Evolutionary conservation across 495 filamentous ascomycete genomes (phyloP), one percentile per base, ranked within the genome.

Genomic region (Aspergillus affinis): DNA sequence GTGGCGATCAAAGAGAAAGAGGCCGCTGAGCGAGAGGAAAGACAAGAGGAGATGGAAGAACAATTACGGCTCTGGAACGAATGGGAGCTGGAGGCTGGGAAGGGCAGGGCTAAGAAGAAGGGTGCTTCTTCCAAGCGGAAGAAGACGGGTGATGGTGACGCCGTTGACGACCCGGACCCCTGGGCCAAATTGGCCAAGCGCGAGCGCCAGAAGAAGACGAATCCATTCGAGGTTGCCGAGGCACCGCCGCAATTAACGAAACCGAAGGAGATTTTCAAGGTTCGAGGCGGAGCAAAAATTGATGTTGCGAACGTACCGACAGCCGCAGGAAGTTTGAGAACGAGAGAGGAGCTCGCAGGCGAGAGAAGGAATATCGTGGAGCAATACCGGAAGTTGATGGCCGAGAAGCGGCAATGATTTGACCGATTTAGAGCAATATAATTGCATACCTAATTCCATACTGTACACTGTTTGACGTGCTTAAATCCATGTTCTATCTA

Each of bases 361-460:
- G 86, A 89, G 65, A 81, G 93, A 65, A 83, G 81, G 69, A 86
- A 82, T 50, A 86, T 97, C 17, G 88, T 98, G 51, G 91, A 92
- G 65, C 81, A 84, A 49, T 98, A 98, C 71, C 75, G 93, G 60
- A 80, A 80, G 66, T 80, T 92, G 81, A 94, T 96, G 90, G 84
- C 78, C 26, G 81, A 81, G 66, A 88, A 83, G 73, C 81, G 86
- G 51, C 69, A 71, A 60, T 67, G 48, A 55, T 46, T 46, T 46
- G 48, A 49, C 18, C 9, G 12, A 51, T 18, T 51, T 2, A 18
- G 1, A 44, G 30, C 32, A 10, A 4, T 26, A 26, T 19, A 46
- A 20, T 17, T 54, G 13, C 52, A 26, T 45, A 15, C 15, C 36
- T 41, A 41, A 41, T 20, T 45, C 12, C 13, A 12, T 27, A 23